Base-by-base conservation (phyloP, 192 early-diverging fungal genomes). In the Funneliformis mosseae region DNA sequence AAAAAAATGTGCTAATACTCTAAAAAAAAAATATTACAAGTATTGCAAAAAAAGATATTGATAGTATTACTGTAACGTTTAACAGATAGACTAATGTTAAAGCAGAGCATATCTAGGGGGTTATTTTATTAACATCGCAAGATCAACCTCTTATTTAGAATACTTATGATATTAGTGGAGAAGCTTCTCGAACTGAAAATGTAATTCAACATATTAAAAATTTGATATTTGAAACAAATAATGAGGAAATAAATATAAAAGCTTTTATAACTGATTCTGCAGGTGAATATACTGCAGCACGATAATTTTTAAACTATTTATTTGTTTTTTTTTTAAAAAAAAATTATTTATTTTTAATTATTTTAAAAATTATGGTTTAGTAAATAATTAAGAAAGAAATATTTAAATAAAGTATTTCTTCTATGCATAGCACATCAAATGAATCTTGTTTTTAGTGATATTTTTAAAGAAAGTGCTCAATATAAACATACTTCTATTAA, bases 171-270 rank as follows among this genome's bases (percentile, higher is more conserved):
- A 28, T 48, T 74, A 74, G n/a, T 74, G 21, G 8, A 23, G 11
- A 48, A 74, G 4, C 8, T 23, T 74, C 45, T 45, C 4, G 3
- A 74, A 74, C 71, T 25, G 28, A 74, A 48, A 28, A 74, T 74
- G 71, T 74, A n/a, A 55, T 42, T 45, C 45, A 42, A 45, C 25
- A 42, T 50, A 25, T 74, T 70, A 39, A 48, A 55, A 42, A 42
- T 48, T 42, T 74, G 8, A 74, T 48, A 46, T 2, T 45, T 74
- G 45, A 74, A 42, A n/a, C 14, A 23, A 42, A 74, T 42, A n/a
- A 74, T n/a, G 43, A 55, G 50, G 27, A 12, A 39, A 74, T 74
- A 74, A 74, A 74, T 42, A 48, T 74, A 45, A 74, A 43, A 42
- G 28, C 38, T 25, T 55, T 42, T 74, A 23, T 74, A 55, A 55